These are phyloP conservation scores for Discostella stelligeroides DNA, from an alignment of 108 stramenopile genomes.

Conservation along the genomic window DNA sequence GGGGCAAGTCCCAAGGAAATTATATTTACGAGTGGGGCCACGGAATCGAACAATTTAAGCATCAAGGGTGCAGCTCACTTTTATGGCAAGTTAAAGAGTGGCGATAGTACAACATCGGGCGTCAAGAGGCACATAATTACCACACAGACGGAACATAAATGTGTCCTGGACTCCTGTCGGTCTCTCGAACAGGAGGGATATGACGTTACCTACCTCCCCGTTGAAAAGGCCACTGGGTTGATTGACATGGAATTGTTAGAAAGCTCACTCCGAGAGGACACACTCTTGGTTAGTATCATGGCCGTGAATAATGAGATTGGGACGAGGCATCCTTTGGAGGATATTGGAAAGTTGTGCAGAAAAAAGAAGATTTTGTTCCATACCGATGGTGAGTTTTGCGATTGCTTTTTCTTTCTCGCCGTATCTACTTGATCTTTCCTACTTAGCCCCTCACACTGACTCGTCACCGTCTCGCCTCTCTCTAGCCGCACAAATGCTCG, in stretches of 20 bases:
- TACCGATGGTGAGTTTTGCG: constrained; percentile 70
- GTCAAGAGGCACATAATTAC: constrained; percentile 93
- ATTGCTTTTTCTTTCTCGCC: background rate
- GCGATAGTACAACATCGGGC: constrained; percentile 29
- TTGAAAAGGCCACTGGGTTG: constrained; percentile 83
- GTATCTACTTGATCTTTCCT: too few species aligned
- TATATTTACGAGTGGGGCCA: constrained; percentile 98
- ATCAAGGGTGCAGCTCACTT: constrained; percentile 98
- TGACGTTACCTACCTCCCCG: constrained; percentile 97
- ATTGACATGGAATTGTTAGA: constrained; percentile 90
- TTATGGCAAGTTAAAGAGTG: constrained; percentile 67
- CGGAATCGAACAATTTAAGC: constrained; percentile 96
- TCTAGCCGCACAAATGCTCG: constrained; percentile 94
- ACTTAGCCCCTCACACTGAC: background rate
- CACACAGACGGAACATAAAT: constrained; percentile 99
- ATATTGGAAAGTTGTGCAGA: constrained; percentile 94
- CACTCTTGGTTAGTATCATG: constrained; percentile 95
- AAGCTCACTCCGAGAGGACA: constrained; percentile 91
- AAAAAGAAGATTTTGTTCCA: constrained; percentile 96
- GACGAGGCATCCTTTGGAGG: constrained; percentile 93
- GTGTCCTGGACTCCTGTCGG: constrained; percentile 97
- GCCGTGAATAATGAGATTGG: constrained; percentile 99
- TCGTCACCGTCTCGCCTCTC: background rate
- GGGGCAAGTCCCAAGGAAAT: constrained; percentile 94
- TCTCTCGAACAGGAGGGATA: constrained; percentile 96